Conservation (phyloP, 2,329 filamentous ascomycete species). For the Purpureocillium takamizusanense region DNA sequence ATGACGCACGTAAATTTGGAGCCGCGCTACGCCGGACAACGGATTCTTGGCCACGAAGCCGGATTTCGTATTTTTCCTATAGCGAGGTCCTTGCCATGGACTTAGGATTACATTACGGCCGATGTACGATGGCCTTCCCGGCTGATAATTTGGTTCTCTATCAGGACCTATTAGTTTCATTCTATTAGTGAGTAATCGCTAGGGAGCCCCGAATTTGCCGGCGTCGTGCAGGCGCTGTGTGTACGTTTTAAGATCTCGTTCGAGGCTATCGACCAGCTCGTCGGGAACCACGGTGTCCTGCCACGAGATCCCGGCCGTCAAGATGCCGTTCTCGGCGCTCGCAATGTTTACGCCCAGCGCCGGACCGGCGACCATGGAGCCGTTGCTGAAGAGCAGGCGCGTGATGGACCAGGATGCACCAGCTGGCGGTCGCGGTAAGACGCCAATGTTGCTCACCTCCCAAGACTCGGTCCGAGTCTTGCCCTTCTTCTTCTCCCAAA, state of each 20-base stretch:
- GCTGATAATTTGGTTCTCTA: too few relatives aligned
- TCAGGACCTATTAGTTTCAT: too few relatives aligned
- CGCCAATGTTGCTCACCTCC: slow-evolving; percentile 45
- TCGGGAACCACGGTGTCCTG: slow-evolving; percentile 34
- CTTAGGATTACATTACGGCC: too few relatives aligned
- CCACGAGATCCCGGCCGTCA: slow-evolving; percentile 38
- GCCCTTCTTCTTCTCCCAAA: slow-evolving; percentile 32
- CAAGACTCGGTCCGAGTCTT: slow-evolving; percentile 32
- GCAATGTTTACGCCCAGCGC: slow-evolving; percentile 36
- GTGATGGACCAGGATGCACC: slow-evolving; percentile 24
- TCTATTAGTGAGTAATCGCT: too few relatives aligned
- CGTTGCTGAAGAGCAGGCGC: slow-evolving; percentile 41
- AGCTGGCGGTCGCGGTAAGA: slow-evolving; percentile 15
- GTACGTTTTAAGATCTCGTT: slow-evolving; percentile 22
- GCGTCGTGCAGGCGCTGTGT: slow-evolving; percentile 11
- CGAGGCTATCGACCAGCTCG: slow-evolving; percentile 25
- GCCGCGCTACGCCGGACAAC: too few relatives aligned
- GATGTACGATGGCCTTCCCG: not conserved
- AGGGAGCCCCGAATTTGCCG: slow-evolving; percentile 10
- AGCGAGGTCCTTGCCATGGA: too few relatives aligned
- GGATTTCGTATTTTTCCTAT: too few relatives aligned
- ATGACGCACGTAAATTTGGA: too few relatives aligned
- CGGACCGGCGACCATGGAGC: slow-evolving; percentile 31
- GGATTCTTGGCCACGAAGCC: too few relatives aligned
- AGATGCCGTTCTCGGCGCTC: slow-evolving; percentile 29